Conservation (phyloP, 352 stramenopile genomes). For the Globisporangium irregulare region DNA sequence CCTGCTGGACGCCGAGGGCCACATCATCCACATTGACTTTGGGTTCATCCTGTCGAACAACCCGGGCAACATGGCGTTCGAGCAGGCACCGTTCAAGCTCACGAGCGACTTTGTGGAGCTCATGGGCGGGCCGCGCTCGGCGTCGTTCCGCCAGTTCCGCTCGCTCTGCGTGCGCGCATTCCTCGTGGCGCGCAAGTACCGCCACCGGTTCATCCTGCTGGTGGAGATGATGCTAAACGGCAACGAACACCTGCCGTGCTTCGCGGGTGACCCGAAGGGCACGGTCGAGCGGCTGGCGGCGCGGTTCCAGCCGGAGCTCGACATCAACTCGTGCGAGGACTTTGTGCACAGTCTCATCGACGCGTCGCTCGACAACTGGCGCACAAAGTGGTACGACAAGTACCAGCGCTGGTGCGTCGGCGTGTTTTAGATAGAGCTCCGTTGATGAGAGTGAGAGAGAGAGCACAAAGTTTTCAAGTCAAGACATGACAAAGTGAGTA, state of each 20-base stretch:
- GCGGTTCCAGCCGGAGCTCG: conserved; percentile 93
- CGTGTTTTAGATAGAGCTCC: conserved; percentile 68
- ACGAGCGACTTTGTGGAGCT: conserved; percentile 95
- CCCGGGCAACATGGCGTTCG: conserved; percentile 93
- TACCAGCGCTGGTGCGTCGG: conserved; percentile 93
- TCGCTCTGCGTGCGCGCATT: conserved; percentile 96
- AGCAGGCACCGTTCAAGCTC: conserved; percentile 98
- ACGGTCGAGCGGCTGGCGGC: conserved; percentile 89
- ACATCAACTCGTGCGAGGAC: conserved; percentile 92
- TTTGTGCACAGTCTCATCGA: conserved; percentile 96
- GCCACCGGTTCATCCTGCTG: conserved; percentile 93
- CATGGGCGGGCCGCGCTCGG: conserved; percentile 92
- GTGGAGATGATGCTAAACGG: conserved; percentile 97
- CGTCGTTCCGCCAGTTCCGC: conserved; percentile 92
- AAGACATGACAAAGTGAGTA: neutral
- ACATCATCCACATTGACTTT: conserved; percentile 98
- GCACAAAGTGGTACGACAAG: conserved; percentile 95
- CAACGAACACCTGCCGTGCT: conserved; percentile 97
- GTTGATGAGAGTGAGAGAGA: neutral
- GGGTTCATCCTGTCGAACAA: conserved; percentile 94
- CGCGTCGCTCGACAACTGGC: conserved; percentile 95
- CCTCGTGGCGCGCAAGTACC: conserved; percentile 93
- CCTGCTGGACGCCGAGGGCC: conserved; percentile 93
- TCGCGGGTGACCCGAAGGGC: conserved; percentile 89
- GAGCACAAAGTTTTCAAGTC: neutral